Evolutionary conservation across 768 basidiomycete genomes (phyloP).

Genomic region (Suillus bovinus): DNA sequence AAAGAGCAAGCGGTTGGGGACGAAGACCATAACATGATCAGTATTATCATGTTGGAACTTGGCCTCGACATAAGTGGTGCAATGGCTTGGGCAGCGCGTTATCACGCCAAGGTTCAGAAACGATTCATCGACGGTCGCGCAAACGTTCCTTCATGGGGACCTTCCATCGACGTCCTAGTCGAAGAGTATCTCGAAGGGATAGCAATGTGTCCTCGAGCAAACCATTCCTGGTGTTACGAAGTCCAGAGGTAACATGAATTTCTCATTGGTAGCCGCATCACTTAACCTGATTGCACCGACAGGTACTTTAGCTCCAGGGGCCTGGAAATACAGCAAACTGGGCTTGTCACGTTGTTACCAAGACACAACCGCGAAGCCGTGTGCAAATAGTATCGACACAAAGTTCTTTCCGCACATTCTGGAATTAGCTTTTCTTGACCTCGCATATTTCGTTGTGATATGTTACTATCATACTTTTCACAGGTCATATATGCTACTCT

Average conservation of each 20-base stretch:
- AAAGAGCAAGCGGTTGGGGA: conserved; percentile 35
- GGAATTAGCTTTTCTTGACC: neutral
- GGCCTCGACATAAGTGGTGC: conserved; percentile 28
- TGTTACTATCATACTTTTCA: too few relatives aligned
- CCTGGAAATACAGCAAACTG: conserved; percentile 20
- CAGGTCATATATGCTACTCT: too few relatives aligned
- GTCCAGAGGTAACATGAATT: conserved; percentile 1
- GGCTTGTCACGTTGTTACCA: conserved; percentile 13
- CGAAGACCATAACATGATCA: conserved; percentile 36
- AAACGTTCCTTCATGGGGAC: conserved; percentile 29
- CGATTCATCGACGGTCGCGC: conserved; percentile 23
- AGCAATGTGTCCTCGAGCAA: conserved; percentile 26
- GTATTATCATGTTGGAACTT: conserved; percentile 32
- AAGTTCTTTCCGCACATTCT: neutral
- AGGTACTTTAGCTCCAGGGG: conserved; percentile 34
- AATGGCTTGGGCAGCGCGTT: conserved; percentile 24
- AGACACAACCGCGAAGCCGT: neutral
- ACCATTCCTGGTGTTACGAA: conserved; percentile 33
- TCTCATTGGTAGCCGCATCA: neutral
- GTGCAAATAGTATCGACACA: too few relatives aligned
- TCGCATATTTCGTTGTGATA: neutral
- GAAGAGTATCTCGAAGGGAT: conserved; percentile 24
- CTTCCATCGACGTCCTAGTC: conserved; percentile 25
- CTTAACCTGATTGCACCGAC: neutral
- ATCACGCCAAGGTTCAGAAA: conserved; percentile 14